These are phyloP conservation scores for Teratosphaeria nubilosa DNA, from an alignment of 2,329 filamentous ascomycete species.

Conservation along the genomic window DNA sequence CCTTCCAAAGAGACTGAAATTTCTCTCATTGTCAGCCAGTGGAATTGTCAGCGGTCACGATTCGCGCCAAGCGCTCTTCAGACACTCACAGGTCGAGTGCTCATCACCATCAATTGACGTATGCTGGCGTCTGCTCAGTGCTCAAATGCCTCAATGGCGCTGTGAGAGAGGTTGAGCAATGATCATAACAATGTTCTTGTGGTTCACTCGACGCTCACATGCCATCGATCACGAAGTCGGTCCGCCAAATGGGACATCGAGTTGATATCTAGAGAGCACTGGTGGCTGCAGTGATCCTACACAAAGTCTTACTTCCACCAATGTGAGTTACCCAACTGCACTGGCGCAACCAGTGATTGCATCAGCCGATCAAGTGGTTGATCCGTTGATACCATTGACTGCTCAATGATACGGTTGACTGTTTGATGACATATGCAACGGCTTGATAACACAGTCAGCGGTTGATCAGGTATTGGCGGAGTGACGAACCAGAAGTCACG, in stretches of 20 bases:
- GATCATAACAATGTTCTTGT: background rate
- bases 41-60: background rate
- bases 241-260: background rate
- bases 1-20: background rate
- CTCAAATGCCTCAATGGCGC: background rate
- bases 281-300: background rate
- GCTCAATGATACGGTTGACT: too few species aligned
- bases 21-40: background rate
- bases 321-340: too few species aligned
- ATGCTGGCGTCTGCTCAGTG: background rate
- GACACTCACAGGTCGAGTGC: background rate
- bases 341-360: too few species aligned
- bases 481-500: background rate
- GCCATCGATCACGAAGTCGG: background rate
- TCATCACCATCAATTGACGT: background rate
- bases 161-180: background rate
- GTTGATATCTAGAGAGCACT: background rate
- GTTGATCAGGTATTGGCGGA: background rate
- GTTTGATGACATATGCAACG: too few species aligned
- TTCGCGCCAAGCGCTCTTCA: background rate
- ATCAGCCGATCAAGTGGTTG: too few species aligned
- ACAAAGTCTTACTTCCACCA: too few species aligned
- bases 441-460: background rate
- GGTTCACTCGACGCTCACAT: background rate
- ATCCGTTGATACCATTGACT: too few species aligned